phyloP scores from a whole-genome alignment of 2,329 filamentous ascomycete genomes.

The Stagonosporopsis tanaceti region DNA sequence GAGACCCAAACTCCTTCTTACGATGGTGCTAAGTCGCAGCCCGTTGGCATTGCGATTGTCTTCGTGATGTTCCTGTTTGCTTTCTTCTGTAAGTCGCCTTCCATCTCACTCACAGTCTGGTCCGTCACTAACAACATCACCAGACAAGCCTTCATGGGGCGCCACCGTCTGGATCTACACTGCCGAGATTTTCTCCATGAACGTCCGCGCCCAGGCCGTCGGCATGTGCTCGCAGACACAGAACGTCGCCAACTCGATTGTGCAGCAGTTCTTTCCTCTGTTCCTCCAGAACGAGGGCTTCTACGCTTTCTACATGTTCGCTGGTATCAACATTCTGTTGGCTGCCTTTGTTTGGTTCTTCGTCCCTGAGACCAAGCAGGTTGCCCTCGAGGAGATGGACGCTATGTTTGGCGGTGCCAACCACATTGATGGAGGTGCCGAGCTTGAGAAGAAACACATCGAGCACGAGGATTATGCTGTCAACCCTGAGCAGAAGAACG shows the following conservation, averaged over 20 bases:
- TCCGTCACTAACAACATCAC: slow-evolving; percentile 32
- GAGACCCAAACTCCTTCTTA: slow-evolving; percentile 65
- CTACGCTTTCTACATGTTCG: slow-evolving; percentile 65
- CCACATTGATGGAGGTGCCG: slow-evolving; percentile 63
- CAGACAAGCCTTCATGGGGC: slow-evolving; percentile 73
- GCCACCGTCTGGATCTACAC: slow-evolving; percentile 77
- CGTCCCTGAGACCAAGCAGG: slow-evolving; percentile 54
- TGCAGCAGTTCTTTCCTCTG: slow-evolving; percentile 75
- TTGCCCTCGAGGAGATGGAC: slow-evolving; percentile 65
- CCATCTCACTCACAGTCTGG: neutral
- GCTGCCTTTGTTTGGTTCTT: slow-evolving; percentile 54
- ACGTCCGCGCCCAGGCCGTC: slow-evolving; percentile 74
- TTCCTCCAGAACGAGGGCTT: slow-evolving; percentile 68
- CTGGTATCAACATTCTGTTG: slow-evolving; percentile 55
- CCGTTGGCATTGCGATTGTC: slow-evolving; percentile 73
- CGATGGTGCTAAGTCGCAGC: slow-evolving; percentile 62
- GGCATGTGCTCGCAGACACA: slow-evolving; percentile 68
- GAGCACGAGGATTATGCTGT: slow-evolving; percentile 33
- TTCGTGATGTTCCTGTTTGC: slow-evolving; percentile 73
- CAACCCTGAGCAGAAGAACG: slow-evolving; percentile 31
- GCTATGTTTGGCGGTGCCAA: slow-evolving; percentile 64
- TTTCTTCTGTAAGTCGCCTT: slow-evolving; percentile 61
- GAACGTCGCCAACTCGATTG: slow-evolving; percentile 71
- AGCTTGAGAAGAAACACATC: slow-evolving; percentile 54
- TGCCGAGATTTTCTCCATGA: slow-evolving; percentile 73